These are phyloP conservation scores for Byssochlamys sp. DNA, from an alignment of 2,329 filamentous ascomycete genomes.

Conservation along the genomic window DNA sequence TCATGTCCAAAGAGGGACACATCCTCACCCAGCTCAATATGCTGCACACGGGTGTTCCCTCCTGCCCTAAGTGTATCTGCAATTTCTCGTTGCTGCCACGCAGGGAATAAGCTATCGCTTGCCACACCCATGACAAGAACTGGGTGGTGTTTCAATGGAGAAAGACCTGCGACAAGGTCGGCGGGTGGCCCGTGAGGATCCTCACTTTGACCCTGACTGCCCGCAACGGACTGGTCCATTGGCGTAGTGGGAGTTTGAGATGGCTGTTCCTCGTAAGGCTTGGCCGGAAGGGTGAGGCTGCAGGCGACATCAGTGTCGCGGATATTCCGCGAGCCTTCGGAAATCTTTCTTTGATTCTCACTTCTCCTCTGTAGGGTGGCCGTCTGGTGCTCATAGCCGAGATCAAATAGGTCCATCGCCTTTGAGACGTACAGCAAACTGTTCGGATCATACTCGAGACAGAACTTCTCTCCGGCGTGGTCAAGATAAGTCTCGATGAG, in stretches of 20 bases:
- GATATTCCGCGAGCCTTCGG: constrained; percentile 32
- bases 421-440: constrained; percentile 93
- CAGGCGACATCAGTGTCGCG: constrained; percentile 47
- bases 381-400: constrained; percentile 62
- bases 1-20: constrained; percentile 93
- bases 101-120: constrained; percentile 91
- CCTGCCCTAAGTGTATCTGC: constrained; percentile 67
- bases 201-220: constrained; percentile 19
- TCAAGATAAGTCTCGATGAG: constrained; percentile 96
- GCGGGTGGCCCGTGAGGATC: constrained; percentile 49
- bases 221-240: constrained; percentile 20
- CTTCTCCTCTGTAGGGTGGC: constrained; percentile 54
- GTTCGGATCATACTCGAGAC: constrained; percentile 90
- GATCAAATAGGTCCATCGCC: constrained; percentile 96
- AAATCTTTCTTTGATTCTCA: constrained; percentile 50
- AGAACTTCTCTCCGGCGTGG: constrained; percentile 97
- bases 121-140: constrained; percentile 86
- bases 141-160: constrained; percentile 62
- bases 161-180: constrained; percentile 70
- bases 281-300: constrained; percentile 69
- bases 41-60: constrained; percentile 72
- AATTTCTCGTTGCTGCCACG: constrained; percentile 94
- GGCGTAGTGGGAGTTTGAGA: constrained; percentile 36
- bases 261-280: constrained; percentile 80
- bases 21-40: constrained; percentile 88